These are phyloP conservation scores for Colletotrichum theobromicola DNA, from an alignment of 2,329 filamentous ascomycete species.

Conservation along the genomic window DNA sequence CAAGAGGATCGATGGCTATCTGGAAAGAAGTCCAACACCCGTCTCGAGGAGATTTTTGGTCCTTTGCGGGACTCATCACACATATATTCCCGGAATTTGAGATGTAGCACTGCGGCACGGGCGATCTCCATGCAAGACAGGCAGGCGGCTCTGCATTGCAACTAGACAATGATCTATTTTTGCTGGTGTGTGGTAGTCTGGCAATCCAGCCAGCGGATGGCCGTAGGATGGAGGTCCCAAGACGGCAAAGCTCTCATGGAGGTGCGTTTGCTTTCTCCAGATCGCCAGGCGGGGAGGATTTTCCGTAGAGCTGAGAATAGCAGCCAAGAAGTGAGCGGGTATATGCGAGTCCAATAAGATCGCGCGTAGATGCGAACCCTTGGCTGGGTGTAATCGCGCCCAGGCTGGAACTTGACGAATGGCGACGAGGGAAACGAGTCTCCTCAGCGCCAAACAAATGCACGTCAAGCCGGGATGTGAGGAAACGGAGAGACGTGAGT, in stretches of 20 bases:
- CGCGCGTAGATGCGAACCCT: background rate
- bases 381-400: background rate
- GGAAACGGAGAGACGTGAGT: background rate
- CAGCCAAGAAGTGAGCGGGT: background rate
- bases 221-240: background rate
- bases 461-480: background rate
- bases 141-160: constrained; percentile 6
- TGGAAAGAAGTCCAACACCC: no score
- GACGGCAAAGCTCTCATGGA: background rate
- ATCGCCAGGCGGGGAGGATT: background rate
- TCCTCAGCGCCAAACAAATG: constrained; percentile 17
- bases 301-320: background rate
- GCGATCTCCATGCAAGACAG: constrained; percentile 5
- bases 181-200: background rate
- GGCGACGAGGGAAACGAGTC: background rate
- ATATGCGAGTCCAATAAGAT: constrained; percentile 5
- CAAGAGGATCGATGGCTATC: no score
- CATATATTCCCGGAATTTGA: background rate
- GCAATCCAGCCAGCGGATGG: background rate
- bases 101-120: background rate
- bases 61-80: background rate
- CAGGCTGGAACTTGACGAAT: background rate
- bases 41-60: no score
- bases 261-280: constrained; percentile 2
- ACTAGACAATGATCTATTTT: background rate